Evolutionary conservation across 129 eudicot genomes (phyloP).

Genomic region (Gnaphalium uliginosum): DNA sequence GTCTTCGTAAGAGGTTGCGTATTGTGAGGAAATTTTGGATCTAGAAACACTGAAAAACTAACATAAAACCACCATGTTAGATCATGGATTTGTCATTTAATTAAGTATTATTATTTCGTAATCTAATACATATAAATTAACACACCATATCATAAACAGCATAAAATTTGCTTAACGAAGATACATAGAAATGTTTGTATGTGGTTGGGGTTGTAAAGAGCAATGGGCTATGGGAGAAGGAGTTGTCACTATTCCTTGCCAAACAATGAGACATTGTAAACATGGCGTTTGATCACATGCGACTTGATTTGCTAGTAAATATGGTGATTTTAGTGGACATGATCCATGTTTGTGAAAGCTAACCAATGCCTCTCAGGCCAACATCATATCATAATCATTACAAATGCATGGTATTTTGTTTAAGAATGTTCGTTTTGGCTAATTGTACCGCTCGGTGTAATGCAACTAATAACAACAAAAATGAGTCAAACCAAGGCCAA

Average conservation of each 20-base stretch:
- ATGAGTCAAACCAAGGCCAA: no score
- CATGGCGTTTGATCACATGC: slow-evolving; percentile 35
- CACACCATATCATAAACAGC: slow-evolving; percentile 25
- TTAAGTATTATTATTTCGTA: background rate
- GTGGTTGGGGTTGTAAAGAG: slow-evolving; percentile 27
- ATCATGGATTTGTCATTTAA: slow-evolving; percentile 28
- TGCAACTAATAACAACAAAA: no score
- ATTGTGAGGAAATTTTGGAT: background rate
- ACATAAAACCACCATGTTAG: slow-evolving; percentile 24
- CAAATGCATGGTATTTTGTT: slow-evolving; percentile 2
- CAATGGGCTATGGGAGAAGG: slow-evolving; percentile 29
- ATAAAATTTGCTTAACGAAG: slow-evolving; percentile 27
- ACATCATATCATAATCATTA: slow-evolving; percentile 2
- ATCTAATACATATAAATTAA: slow-evolving; percentile 19
- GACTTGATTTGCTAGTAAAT: slow-evolving; percentile 33
- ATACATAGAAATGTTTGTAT: slow-evolving; percentile 8
- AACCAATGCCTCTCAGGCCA: slow-evolving; percentile 1
- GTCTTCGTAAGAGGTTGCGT: slow-evolving; percentile 1
- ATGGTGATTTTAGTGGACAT: slow-evolving; percentile 35
- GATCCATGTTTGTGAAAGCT: slow-evolving; percentile 37
- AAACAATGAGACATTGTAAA: slow-evolving; percentile 38
- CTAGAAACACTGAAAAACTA: background rate
- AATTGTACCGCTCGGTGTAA: no score
- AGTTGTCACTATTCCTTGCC: slow-evolving; percentile 47
- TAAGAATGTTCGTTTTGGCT: background rate